A percentile compares a stretch with the other conserved stretches of the same genome.
Conservation (phyloP, 1,139 yeast species). For the Kluyveromyces sp. region DNA sequence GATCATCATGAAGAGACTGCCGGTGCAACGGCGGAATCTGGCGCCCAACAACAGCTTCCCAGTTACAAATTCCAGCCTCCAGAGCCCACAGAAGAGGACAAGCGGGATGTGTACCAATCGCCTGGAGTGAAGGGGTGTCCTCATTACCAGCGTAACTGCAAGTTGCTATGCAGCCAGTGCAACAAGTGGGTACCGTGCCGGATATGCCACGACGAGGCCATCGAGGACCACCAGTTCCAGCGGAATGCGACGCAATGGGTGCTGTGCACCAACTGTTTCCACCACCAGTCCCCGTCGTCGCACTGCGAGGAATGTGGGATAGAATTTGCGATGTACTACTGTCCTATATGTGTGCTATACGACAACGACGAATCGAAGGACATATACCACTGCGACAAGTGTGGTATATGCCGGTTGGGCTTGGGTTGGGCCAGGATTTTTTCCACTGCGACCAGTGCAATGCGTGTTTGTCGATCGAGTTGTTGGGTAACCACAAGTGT, state of each 20-base stretch:
- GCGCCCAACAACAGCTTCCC: neutral
- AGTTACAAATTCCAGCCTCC: constrained; percentile 22
- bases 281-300: constrained; percentile 62
- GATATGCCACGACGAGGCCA: constrained; percentile 69
- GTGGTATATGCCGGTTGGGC: constrained; percentile 85
- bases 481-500: constrained; percentile 72
- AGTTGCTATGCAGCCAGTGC: constrained; percentile 74
- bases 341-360: constrained; percentile 70
- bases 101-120: constrained; percentile 43
- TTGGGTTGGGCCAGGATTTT: constrained; percentile 80
- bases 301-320: constrained; percentile 60
- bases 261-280: constrained; percentile 71
- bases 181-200: constrained; percentile 72
- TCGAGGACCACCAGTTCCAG: constrained; percentile 50
- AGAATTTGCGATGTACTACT: constrained; percentile 68
- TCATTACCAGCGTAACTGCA: constrained; percentile 81
- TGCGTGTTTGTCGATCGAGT: constrained; percentile 76
- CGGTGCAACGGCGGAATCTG: no score
- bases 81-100: constrained; percentile 43
- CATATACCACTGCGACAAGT: constrained; percentile 85
- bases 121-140: constrained; percentile 58
- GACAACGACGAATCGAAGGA: constrained; percentile 76
- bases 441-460: constrained; percentile 90
- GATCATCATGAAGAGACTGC: no score
- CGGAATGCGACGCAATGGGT: constrained; percentile 59